Evolutionary conservation across 306 rosid species (phyloP).

Genomic region (Cucurbita maxima): DNA sequence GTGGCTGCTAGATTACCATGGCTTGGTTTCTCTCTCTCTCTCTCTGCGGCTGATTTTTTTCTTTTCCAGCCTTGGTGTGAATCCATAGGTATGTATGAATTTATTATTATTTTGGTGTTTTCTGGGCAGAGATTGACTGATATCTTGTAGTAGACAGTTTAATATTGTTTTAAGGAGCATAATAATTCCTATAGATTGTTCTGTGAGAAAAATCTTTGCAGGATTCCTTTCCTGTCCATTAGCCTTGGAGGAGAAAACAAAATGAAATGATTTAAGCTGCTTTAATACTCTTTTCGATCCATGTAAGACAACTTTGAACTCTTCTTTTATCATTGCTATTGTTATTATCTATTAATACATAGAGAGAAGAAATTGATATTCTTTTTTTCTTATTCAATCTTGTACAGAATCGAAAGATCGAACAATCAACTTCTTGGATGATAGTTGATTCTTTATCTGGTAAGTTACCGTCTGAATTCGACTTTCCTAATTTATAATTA

Average conservation of each 20-base stretch:
- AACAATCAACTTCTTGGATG: too few species aligned
- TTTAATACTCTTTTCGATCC: conserved; percentile 3
- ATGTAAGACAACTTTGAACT: conserved; percentile 9
- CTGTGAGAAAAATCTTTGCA: conserved; percentile 4
- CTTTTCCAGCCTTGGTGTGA: neutral
- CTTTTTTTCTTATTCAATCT: too few species aligned
- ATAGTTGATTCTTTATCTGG: too few species aligned
- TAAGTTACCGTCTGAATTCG: too few species aligned
- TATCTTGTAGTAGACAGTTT: neutral
- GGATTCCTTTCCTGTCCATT: conserved; percentile 6
- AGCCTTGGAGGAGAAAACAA: neutral
- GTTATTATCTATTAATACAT: neutral
- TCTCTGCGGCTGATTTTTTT: neutral
- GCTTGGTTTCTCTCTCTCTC: neutral
- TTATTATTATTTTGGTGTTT: conserved; percentile 1
- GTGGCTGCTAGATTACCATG: neutral
- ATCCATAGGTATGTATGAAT: conserved; percentile 6
- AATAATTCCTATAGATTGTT: neutral
- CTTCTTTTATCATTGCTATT: neutral
- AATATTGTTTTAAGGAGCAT: neutral
- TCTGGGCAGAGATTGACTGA: neutral
- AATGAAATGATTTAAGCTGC: conserved; percentile 3
- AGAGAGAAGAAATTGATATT: neutral
- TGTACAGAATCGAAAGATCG: too few species aligned
- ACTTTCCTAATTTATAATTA: too few species aligned